A percentile compares a stretch with the other conserved stretches of the same genome.
Conservation (phyloP, 805 yeast genomes). For the Tetrapisispora pingtungensis region DNA sequence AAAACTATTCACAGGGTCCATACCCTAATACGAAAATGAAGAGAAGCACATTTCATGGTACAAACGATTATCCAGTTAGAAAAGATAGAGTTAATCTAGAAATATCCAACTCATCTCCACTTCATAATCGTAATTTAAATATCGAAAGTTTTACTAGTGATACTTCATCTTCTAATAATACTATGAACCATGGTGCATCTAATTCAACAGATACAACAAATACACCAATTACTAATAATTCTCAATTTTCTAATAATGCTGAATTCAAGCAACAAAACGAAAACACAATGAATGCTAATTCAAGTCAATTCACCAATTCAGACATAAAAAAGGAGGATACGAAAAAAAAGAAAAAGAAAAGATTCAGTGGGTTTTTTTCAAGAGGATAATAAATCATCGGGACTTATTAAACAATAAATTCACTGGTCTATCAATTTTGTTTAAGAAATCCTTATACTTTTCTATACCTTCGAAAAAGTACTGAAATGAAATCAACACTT, state of each 20-base stretch:
- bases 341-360: slow-evolving; percentile 1
- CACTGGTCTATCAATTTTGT: too few species aligned
- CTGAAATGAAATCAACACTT: too few species aligned
- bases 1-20: background rate
- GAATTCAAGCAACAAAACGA: background rate
- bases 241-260: background rate
- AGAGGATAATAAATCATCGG: too few species aligned
- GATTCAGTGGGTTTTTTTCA: background rate
- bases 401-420: too few species aligned
- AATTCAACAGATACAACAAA: background rate
- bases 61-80: background rate
- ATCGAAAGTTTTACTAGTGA: background rate
- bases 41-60: background rate
- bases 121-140: background rate
- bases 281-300: background rate
- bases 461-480: too few species aligned
- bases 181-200: background rate
- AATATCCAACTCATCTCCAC: background rate
- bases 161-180: background rate
- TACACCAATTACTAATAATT: background rate
- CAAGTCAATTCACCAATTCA: background rate
- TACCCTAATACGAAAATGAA: background rate
- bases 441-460: too few species aligned
- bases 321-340: background rate
- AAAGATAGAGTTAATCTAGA: background rate